Base-by-base conservation (phyloP, 257 asterid species). In the Gentiana straminea region DNA sequence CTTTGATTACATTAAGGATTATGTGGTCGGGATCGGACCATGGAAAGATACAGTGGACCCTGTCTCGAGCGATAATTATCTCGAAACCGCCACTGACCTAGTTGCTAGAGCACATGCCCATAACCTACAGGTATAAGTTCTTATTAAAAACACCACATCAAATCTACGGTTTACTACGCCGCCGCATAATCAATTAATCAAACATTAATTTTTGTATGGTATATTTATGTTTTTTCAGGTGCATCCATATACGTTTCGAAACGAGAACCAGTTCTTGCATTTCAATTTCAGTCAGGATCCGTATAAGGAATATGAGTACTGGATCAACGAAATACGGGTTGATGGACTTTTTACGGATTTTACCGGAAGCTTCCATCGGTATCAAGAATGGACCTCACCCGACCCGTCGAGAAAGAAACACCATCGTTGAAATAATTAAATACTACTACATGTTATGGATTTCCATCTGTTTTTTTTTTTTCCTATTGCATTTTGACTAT, bases 291-390 rank as follows among this genome's bases (percentile, higher is more conserved):
- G 94, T 45, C 74, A 72, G 69, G 97, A 89, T 73, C 90, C 97
- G 3, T 86, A 83, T 56, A 79, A 76, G 0, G 97, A 89, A 63
- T 89, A 73, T 15, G 81, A 81, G 9, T 89, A 65, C 67, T 89
- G 97, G 97, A 52, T 89, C 63, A 83, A 72, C 67, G 66, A 70
- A 77, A 65, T 86, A 1, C 89, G 86, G 5, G 93, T 89, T 36
- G 97, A 89, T 61, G 97, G 97, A 49, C 81, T 86, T 36, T 89
- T 89, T 51, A 89, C 97, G 3, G 95, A 89, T 58, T 89, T 89
- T 72, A 72, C 93, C 0, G 93, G 95, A 49, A 89, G 94, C 76
- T 84, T 89, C 37, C 94, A 86, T 65, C 86, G 73, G 4, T 89
- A 74, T 73, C 97, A 83, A 64, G 84, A 86, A 69, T 89, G 94